Base-by-base conservation (phyloP, 2,329 filamentous ascomycete species). In the Ciborinia camelliae region DNA sequence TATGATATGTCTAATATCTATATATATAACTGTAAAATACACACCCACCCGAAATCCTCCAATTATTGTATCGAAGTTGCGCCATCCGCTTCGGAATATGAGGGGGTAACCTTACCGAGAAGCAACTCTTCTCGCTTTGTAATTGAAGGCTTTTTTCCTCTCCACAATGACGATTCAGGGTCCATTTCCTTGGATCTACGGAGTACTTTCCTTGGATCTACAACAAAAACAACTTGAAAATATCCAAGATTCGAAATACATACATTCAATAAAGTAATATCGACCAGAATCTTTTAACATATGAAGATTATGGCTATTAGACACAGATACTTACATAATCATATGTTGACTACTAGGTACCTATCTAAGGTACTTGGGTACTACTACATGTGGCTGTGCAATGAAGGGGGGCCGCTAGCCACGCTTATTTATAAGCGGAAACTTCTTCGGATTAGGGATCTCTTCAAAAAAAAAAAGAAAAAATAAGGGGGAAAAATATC, bases 91-190 rank as follows among this genome's bases (percentile, higher is more conserved):
- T 32, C 54, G 20, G 54, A 45, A n/a, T 32, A 30, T 30, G 12
- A n/a, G n/a, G n/a, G n/a, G n/a, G n/a, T n/a, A n/a, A n/a, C n/a
- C n/a, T 45, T 45, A 58, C 54, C 54, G 54, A 58, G 26, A 57
- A 28, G 30, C 45, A 32, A 26, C 18, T 45, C 32, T 23, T 58
- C 18, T 45, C 32, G 15, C 45, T 32, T 41, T 26, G 35, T 26
- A 54, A 35, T 20, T 26, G 8, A 39, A 26, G 10, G 1, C 45
- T 30, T 28, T 23, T 45, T 23, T 32, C 54, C 10, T 39, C 51
- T n/a, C 54, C 54, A 58, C 54, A 45, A 58, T 58, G 54, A 45
- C 54, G 54, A 57, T 57, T 57, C 20, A 23, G 37, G 54, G 54
- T 57, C 54, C 39, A 57, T 57, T 57, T 57, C 39, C 54, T 57